phyloP scores from a whole-genome alignment of 257 asterid genomes.

The Coffea eugenioides region DNA sequence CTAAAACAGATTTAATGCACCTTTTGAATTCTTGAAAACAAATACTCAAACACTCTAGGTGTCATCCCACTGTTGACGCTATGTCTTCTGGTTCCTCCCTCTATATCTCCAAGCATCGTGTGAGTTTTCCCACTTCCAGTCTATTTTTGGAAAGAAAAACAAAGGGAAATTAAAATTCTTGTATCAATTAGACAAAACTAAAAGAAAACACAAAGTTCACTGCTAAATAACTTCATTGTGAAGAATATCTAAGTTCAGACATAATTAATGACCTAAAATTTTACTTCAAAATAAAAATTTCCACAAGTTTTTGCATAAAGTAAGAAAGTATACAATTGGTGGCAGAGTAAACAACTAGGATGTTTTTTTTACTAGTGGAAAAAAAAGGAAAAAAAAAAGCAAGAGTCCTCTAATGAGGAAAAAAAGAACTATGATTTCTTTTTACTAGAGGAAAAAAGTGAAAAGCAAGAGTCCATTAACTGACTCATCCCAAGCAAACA shows the following conservation, averaged over 20 bases:
- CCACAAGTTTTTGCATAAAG: background rate
- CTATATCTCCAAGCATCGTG: slow-evolving; percentile 99
- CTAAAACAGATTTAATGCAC: slow-evolving; percentile 31
- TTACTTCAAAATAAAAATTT: background rate
- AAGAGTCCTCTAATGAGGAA: background rate
- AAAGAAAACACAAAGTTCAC: background rate
- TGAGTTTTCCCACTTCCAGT: slow-evolving; percentile 99
- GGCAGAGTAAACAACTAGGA: background rate
- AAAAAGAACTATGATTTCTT: background rate
- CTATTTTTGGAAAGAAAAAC: slow-evolving; percentile 29
- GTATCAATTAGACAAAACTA: background rate
- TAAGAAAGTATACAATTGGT: background rate
- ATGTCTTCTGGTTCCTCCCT: slow-evolving; percentile 90
- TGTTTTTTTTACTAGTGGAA: too few species aligned
- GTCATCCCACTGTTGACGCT: slow-evolving; percentile 96
- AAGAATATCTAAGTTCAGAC: background rate
- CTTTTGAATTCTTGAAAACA: slow-evolving; percentile 95
- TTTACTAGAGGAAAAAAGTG: too few species aligned
- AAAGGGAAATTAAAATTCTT: background rate
- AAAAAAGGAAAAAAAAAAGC: too few species aligned
- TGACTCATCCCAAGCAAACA: background rate
- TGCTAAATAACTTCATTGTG: background rate
- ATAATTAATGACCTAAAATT: background rate
- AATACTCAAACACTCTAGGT: slow-evolving; percentile 89
- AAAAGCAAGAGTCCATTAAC: background rate